Conservation (phyloP, 23 red algal genomes). For the Porphyridium purpureum region DNA sequence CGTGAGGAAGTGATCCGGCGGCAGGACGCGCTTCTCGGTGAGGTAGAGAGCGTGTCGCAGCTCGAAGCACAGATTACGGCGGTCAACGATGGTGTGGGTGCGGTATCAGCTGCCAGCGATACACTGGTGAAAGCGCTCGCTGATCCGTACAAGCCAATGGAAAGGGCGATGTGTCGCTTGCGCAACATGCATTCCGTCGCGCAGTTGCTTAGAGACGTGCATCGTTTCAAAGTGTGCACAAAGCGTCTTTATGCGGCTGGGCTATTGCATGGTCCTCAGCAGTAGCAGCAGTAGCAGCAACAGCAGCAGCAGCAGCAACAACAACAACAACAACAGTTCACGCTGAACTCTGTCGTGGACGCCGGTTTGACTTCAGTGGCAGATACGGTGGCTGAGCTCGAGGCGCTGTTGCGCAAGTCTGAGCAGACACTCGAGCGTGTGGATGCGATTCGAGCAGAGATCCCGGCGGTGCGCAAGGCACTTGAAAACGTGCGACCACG, state of each 20-base stretch:
- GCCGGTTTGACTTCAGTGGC: conserved; percentile 24
- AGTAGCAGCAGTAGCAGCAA: neutral
- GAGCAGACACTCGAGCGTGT: conserved; percentile 17
- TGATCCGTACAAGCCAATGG: conserved; percentile 32
- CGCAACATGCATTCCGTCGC: conserved; percentile 21
- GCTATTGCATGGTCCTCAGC: conserved; percentile 13
- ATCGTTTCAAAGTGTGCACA: conserved; percentile 18
- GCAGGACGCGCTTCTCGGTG: conserved; percentile 53
- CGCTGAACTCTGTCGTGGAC: conserved; percentile 1
- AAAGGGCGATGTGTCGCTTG: conserved; percentile 12
- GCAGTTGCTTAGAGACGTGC: conserved; percentile 21
- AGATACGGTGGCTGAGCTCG: conserved; percentile 30
- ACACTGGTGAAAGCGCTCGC: conserved; percentile 21
- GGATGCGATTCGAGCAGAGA: conserved; percentile 24
- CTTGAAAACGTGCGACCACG: conserved; percentile 15
- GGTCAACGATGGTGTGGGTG: conserved; percentile 24
- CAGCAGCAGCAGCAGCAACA: neutral
- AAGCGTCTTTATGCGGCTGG: conserved; percentile 29
- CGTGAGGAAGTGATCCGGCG: conserved; percentile 51
- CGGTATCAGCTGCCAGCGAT: conserved; percentile 16
- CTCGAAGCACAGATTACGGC: conserved; percentile 49
- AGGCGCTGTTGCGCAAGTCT: conserved; percentile 13
- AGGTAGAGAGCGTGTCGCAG: conserved; percentile 41
- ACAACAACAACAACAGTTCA: neutral
- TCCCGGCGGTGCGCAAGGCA: conserved; percentile 41